Evolutionary conservation across 2,329 filamentous ascomycete genomes (phyloP), one percentile per base, ranked within the genome.

Genomic region (Colletotrichum plurivorum): DNA sequence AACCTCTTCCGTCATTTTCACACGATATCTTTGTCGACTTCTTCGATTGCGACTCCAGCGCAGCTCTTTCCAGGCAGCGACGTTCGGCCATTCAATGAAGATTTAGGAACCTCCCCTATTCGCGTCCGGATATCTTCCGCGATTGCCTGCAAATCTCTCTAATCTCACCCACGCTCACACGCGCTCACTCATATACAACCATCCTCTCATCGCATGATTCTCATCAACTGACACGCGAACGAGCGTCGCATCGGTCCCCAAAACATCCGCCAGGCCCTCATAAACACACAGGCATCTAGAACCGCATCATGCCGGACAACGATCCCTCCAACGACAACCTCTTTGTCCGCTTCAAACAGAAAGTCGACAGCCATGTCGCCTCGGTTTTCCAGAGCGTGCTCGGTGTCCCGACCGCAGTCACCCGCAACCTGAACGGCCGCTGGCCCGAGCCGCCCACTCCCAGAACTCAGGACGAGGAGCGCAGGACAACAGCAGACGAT

Each of bases 341-440:
- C n/a, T 83, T 83, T 71, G 72, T 83, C 46, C 79, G 78, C 64
- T 82, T 80, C 74, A 83, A 80, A 72, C 78, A 82, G 63, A 77
- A 80, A 64, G 77, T 84, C 65, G 80, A 84, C 72, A 71, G 73
- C 51, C 79, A 77, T 63, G 74, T 84, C 67, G 75, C 77, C 46
- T 75, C 78, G 22, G 73, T 72, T 57, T 63, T 76, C 15, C 71
- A 59, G 27, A 55, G 74, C 20, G 55, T 78, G 22, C 70, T 78
- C 39, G 74, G 76, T 61, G 61, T 75, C 31, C 74, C 76, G 9
- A 63, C 73, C 15, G 73, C 75, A 10, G 73, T 77, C 20, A 72
- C 73, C 31, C 75, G 73, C 55, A 75, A 71, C 66, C 61, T 76
- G 36, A 75, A 74, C 39, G 51, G 59, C 22, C 61, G 49, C 36